Conservation (phyloP, 1,139 yeast genomes). For the Trichomonascaceae sp. region DNA sequence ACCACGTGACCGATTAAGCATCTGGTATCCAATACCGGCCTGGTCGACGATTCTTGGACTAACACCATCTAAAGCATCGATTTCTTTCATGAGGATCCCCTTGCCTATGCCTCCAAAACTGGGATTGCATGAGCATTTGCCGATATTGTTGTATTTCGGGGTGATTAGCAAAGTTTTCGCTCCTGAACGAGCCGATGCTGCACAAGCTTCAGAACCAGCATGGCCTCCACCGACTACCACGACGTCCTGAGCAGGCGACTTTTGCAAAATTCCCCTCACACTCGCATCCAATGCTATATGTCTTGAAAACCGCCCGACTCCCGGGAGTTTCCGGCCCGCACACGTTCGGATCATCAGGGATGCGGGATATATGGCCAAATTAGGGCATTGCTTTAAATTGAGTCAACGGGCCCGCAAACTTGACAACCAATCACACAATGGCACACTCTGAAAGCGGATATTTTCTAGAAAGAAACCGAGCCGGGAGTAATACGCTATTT, state of each 20-base stretch:
- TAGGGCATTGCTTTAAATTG: background rate
- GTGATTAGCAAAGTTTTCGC: constrained; percentile 69
- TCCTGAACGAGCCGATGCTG: constrained; percentile 87
- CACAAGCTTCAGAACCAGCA: constrained; percentile 97
- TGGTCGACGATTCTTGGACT: constrained; percentile 76
- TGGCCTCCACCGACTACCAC: constrained; percentile 97
- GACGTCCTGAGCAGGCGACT: constrained; percentile 45
- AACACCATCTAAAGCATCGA: constrained; percentile 95
- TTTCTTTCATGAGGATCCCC: constrained; percentile 85
- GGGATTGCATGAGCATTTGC: constrained; percentile 96
- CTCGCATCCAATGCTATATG: constrained; percentile 9
- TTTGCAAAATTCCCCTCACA: constrained; percentile 10
- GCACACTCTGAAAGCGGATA: background rate
- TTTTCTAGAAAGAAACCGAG: background rate
- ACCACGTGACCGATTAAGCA: constrained; percentile 81
- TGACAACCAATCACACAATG: background rate
- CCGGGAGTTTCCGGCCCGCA: too few relatives aligned
- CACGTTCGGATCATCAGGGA: background rate
- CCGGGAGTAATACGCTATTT: constrained; percentile 13
- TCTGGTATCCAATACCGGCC: constrained; percentile 90
- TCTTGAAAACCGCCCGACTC: constrained; percentile 6
- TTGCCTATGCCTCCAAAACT: constrained; percentile 98
- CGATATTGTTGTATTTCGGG: constrained; percentile 67
- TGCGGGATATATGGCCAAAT: background rate
- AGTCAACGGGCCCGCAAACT: background rate